phyloP scores from a whole-genome alignment of 495 filamentous ascomycete species.

The Terfezia claveryi region DNA sequence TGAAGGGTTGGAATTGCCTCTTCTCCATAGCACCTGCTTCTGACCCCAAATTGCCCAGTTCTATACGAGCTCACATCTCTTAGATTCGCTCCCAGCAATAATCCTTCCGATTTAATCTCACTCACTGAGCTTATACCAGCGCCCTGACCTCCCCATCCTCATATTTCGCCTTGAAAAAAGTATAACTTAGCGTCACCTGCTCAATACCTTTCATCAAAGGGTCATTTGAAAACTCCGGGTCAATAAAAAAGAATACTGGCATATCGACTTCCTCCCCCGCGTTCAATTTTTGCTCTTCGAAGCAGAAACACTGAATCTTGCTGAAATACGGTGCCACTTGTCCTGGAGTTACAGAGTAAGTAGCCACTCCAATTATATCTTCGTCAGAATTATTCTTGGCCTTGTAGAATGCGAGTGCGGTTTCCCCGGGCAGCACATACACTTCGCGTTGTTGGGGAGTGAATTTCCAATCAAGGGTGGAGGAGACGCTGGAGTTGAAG shows the following conservation, averaged over 20 bases:
- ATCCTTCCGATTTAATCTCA: too few relatives aligned
- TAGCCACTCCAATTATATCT: slow-evolving; percentile 95
- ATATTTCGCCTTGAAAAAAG: slow-evolving; percentile 72
- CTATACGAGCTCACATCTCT: too few relatives aligned
- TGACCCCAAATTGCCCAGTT: too few relatives aligned
- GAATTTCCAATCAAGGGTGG: slow-evolving; percentile 94
- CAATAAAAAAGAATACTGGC: slow-evolving; percentile 99
- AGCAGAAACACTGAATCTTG: slow-evolving; percentile 99
- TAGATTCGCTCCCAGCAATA: too few relatives aligned
- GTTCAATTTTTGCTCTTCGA: slow-evolving; percentile 81
- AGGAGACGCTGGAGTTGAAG: slow-evolving; percentile 85
- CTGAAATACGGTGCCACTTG: slow-evolving; percentile 95
- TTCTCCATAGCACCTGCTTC: too few relatives aligned
- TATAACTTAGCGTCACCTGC: slow-evolving; percentile 87
- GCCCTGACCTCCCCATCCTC: not conserved
- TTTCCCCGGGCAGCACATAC: slow-evolving; percentile 83
- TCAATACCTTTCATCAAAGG: slow-evolving; percentile 81
- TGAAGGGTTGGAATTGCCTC: too few relatives aligned
- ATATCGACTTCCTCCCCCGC: slow-evolving; percentile 97
- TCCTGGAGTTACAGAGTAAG: slow-evolving; percentile 86
- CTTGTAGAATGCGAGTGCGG: slow-evolving; percentile 92
- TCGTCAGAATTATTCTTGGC: slow-evolving; percentile 71
- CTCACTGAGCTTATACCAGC: too few relatives aligned
- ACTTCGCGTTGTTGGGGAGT: slow-evolving; percentile 93
- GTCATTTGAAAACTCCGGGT: slow-evolving; percentile 84